These are phyloP conservation scores for Plectosphaerella cucumerina DNA, from an alignment of 2,329 filamentous ascomycete species.

Conservation along the genomic window DNA sequence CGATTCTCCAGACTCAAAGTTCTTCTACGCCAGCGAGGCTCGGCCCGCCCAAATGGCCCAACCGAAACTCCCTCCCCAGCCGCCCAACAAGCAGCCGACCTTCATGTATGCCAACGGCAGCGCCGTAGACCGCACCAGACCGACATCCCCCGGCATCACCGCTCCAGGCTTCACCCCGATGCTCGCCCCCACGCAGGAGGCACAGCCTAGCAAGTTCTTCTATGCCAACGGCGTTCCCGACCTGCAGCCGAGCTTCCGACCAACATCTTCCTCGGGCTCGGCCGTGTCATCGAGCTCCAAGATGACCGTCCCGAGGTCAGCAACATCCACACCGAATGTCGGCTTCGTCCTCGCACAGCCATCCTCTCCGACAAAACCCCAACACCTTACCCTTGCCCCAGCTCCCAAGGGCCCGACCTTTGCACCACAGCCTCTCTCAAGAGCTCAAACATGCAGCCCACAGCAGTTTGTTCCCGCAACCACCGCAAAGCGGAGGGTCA, in stretches of 20 bases:
- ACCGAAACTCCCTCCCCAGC: slow-evolving; percentile 26
- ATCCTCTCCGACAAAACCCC: slow-evolving; percentile 46
- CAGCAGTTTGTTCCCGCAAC: slow-evolving; percentile 20
- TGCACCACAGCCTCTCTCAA: slow-evolving; percentile 14
- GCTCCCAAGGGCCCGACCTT: slow-evolving; percentile 4
- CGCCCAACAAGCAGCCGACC: slow-evolving; percentile 40
- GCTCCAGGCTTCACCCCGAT: slow-evolving; percentile 27
- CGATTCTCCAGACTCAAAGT: slow-evolving; percentile 57
- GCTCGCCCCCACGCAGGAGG: slow-evolving; percentile 30
- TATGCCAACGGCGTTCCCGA: slow-evolving; percentile 66
- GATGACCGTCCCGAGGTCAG: slow-evolving; percentile 33
- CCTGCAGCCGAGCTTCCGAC: slow-evolving; percentile 30
- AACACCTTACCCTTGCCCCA: slow-evolving; percentile 7
- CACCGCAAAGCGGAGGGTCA: slow-evolving; percentile 34
- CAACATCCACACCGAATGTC: slow-evolving; percentile 21
- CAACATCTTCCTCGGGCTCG: slow-evolving; percentile 35
- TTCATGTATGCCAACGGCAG: slow-evolving; percentile 56
- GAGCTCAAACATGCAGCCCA: slow-evolving; percentile 16
- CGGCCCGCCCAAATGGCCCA: slow-evolving; percentile 28
- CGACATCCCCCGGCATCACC: slow-evolving; percentile 20
- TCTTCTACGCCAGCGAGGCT: slow-evolving; percentile 88
- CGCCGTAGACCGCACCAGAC: slow-evolving; percentile 30
- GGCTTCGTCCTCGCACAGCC: slow-evolving; percentile 31
- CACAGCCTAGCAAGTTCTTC: slow-evolving; percentile 62
- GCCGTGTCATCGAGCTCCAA: slow-evolving; percentile 41